Evolutionary conservation across 2,329 filamentous ascomycete genomes (phyloP), one percentile per base, ranked within the genome.

Genomic region (Epicoccum nigrum): DNA sequence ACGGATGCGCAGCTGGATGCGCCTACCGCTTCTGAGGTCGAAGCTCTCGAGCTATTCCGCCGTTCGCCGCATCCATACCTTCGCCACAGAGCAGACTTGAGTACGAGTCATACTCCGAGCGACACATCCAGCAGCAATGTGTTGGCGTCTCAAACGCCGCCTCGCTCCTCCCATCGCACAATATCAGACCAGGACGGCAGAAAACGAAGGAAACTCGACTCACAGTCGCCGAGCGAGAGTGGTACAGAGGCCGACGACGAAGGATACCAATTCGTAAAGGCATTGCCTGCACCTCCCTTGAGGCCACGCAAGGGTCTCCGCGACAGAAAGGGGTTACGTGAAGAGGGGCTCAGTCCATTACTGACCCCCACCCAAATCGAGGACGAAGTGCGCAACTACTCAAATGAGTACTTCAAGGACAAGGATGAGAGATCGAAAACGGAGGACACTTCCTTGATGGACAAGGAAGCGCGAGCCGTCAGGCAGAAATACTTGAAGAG

Each of bases 231-330:
- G 9, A 96, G 90, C 71, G 92, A 96, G 62, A 96, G 92, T 70
- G 93, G 93, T 19, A 96, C 92, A 15, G 93, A 97, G 70, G 93
- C 93, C 31, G 93, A 97, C 65, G 93, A 97, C 76, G 93, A 97
- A 72, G 89, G 92, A 57, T 80, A 79, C 34, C 72, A 76, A 4
- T 87, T 93, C 61, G 79, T 96, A 49, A 94, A 88, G 70, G 89
- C 92, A 0, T 77, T 97, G 17, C 92, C 93, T 1, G 90, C 92
- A 2, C 89, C 92, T 2, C 87, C 82, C n/a, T 62, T 81, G 7
- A 83, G 85, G 54, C 80, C 85, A 25, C 87, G 89, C 68, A 97
- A 96, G 75, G 92, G 92, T 7, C 73, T 96, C 40, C 83, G 88
- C 53, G 86, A 83, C 51, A 59, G 69, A 27, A 68, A 72, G 49